Evolutionary conservation across 371 early-diverging fungal species (phyloP).

Genomic region (Mucor saturninus): DNA sequence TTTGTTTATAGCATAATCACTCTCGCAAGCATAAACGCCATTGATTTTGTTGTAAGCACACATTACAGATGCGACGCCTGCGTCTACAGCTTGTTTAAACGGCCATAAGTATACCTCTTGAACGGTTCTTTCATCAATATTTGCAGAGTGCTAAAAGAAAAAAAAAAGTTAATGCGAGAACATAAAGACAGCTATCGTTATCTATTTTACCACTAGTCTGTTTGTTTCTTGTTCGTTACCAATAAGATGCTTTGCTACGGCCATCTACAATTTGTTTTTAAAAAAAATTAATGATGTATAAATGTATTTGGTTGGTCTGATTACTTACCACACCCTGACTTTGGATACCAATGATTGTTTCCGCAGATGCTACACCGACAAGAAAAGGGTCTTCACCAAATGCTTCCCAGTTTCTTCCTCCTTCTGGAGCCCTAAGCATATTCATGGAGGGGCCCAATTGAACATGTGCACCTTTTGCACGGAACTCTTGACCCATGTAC

Average conservation of each 20-base stretch:
- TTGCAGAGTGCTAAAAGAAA: constrained; percentile 31
- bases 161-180: constrained; percentile 1
- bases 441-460: constrained; percentile 60
- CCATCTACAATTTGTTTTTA: constrained; percentile 31
- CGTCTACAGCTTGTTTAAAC: constrained; percentile 56
- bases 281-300: neutral
- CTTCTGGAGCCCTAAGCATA: constrained; percentile 49
- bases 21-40: constrained; percentile 56
- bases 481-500: constrained; percentile 62
- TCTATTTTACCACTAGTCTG: constrained; percentile 23
- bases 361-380: constrained; percentile 44
- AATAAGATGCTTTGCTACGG: constrained; percentile 61
- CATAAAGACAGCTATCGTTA: neutral
- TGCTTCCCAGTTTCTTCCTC: constrained; percentile 68
- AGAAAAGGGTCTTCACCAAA: constrained; percentile 70
- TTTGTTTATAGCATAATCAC: constrained; percentile 42
- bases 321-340: constrained; percentile 45
- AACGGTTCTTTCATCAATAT: constrained; percentile 59
- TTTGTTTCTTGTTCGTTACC: constrained; percentile 59
- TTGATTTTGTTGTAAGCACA: constrained; percentile 63
- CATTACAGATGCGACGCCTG: constrained; percentile 62
- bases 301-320: neutral
- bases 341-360: constrained; percentile 50
- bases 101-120: constrained; percentile 66
- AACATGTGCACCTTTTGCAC: constrained; percentile 56